phyloP scores from a whole-genome alignment of 2,329 filamentous ascomycete genomes.

The Exophiala aquamarina region DNA sequence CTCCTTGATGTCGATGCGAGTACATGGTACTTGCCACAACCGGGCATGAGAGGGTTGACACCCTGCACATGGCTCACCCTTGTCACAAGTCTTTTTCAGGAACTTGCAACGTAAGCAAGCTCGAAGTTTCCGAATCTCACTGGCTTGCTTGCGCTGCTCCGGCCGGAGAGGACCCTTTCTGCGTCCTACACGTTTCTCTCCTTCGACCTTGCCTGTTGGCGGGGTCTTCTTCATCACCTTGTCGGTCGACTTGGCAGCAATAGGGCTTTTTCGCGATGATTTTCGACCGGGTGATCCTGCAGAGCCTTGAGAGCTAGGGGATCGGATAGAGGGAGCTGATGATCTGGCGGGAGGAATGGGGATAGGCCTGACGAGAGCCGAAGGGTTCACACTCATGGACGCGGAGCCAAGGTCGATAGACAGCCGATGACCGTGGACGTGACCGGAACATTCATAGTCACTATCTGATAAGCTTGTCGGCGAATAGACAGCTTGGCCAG shows the following conservation, averaged over 20 bases:
- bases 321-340: conserved; percentile 59
- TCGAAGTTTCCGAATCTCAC: conserved; percentile 91
- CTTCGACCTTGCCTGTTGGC: conserved; percentile 75
- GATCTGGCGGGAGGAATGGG: conserved; percentile 48
- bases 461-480: conserved; percentile 75
- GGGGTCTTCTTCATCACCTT: conserved; percentile 75
- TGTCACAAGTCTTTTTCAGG: conserved; percentile 98
- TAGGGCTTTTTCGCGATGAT: conserved; percentile 69
- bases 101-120: conserved; percentile 97
- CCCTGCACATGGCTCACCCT: conserved; percentile 91
- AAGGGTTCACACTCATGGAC: conserved; percentile 61
- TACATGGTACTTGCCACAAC: conserved; percentile 96
- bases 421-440: conserved; percentile 38
- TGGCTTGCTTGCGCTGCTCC: conserved; percentile 93
- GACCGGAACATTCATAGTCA: conserved; percentile 53
- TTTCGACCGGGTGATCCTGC: conserved; percentile 66
- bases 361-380: conserved; percentile 67
- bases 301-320: conserved; percentile 62
- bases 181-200: conserved; percentile 90
- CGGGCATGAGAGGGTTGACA: conserved; percentile 95
- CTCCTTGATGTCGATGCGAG: conserved; percentile 97
- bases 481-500: conserved; percentile 74
- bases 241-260: conserved; percentile 77
- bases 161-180: conserved; percentile 86
- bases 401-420: conserved; percentile 42